Percentiles rank a stretch among this genome's conserved stretches.
Conservation (phyloP, 352 stramenopile species). For the Globisporangium perplexum region DNA sequence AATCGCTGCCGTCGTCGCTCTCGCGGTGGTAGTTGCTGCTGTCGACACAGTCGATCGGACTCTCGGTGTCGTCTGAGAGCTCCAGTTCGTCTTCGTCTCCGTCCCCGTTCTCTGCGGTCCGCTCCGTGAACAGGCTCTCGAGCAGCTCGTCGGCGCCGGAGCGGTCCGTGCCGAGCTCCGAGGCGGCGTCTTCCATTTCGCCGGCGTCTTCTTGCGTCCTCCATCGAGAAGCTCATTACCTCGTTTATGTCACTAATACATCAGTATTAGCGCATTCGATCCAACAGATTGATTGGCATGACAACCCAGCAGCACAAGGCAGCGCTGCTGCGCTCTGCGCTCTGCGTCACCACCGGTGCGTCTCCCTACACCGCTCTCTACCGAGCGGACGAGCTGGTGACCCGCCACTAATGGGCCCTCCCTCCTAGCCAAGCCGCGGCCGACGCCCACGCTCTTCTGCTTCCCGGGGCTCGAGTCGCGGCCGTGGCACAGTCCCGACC, state of each 20-base stretch:
- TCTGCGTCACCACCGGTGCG: conserved; percentile 73
- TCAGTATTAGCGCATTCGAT: too few relatives aligned
- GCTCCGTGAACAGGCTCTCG: conserved; percentile 15
- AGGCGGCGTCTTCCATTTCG: not conserved
- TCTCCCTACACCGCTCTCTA: not conserved
- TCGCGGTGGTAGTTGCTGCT: not conserved
- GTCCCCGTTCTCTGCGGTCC: conserved; percentile 1
- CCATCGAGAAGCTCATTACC: too few relatives aligned
- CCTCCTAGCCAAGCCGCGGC: conserved; percentile 52
- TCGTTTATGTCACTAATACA: too few relatives aligned
- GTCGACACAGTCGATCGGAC: not conserved
- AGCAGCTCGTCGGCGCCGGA: conserved; percentile 12
- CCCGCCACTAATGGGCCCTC: too few relatives aligned
- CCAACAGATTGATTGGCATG: not conserved
- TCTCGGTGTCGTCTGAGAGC: not conserved
- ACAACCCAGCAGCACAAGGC: conserved; percentile 36
- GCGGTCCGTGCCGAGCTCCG: not conserved
- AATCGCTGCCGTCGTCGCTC: not conserved
- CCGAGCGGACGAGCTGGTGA: too few relatives aligned
- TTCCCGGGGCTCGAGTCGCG: conserved; percentile 64
- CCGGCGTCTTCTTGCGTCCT: not conserved
- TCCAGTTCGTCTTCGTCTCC: not conserved
- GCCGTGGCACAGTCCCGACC: conserved; percentile 49
- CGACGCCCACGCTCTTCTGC: conserved; percentile 74
- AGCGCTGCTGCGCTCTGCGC: conserved; percentile 61